phyloP scores from a whole-genome alignment of 495 filamentous ascomycete species.

The Paragyromitra xinjiangensis region DNA sequence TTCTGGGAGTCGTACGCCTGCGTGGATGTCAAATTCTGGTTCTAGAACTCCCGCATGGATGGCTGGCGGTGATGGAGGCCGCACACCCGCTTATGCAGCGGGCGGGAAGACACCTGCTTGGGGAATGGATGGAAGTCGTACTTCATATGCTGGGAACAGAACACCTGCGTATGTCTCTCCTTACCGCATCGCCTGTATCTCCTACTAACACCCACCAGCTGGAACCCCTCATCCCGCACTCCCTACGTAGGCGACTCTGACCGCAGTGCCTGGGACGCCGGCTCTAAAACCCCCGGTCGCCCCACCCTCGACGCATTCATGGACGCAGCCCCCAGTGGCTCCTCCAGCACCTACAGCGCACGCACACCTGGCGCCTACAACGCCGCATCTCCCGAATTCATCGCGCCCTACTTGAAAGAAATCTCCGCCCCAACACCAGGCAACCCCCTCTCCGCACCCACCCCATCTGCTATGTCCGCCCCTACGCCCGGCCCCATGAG shows the following conservation, averaged over 20 bases:
- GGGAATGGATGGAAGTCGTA: constrained; percentile 84
- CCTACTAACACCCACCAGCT: constrained; percentile 52
- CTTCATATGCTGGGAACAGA: constrained; percentile 72
- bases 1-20: constrained; percentile 57
- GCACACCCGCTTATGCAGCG: constrained; percentile 73
- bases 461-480: constrained; percentile 74
- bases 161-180: constrained; percentile 64
- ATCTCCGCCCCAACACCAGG: constrained; percentile 84
- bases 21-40: constrained; percentile 54
- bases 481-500: constrained; percentile 81
- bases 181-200: neutral
- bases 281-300: constrained; percentile 73
- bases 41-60: constrained; percentile 68
- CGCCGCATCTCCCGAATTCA: constrained; percentile 60
- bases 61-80: constrained; percentile 64
- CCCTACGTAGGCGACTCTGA: constrained; percentile 74
- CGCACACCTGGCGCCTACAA: constrained; percentile 66
- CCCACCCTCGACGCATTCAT: constrained; percentile 62
- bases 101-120: constrained; percentile 79
- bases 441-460: constrained; percentile 72
- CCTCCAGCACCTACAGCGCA: constrained; percentile 46
- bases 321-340: constrained; percentile 51
- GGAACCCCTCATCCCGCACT: constrained; percentile 73
- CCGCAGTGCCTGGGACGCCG: constrained; percentile 75
- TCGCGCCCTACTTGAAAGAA: constrained; percentile 51